Conservation (phyloP, 495 filamentous ascomycete genomes). For the Trichoderma orchidacearum region DNA sequence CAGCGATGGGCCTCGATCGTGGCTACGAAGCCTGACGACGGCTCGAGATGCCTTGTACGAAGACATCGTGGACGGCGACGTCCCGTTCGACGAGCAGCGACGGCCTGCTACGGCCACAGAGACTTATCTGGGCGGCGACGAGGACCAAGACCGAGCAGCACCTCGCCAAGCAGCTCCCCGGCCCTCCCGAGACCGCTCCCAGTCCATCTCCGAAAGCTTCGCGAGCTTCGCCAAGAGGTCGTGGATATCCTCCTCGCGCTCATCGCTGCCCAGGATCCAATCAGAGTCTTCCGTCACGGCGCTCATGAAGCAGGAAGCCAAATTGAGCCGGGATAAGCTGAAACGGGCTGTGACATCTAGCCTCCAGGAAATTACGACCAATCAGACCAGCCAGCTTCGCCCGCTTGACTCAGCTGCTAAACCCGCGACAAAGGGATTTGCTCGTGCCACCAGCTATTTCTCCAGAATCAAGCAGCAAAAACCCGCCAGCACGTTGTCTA, state of each 20-base stretch:
- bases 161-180: constrained; percentile 4
- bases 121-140: neutral
- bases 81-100: neutral
- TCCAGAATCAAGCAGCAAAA: neutral
- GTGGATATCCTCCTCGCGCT: constrained; percentile 49
- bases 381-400: constrained; percentile 11
- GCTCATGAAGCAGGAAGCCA: neutral
- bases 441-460: constrained; percentile 1
- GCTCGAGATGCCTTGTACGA: neutral
- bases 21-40: neutral
- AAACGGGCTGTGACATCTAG: constrained; percentile 13
- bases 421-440: neutral
- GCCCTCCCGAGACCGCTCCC: constrained; percentile 31
- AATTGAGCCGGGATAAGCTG: neutral
- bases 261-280: constrained; percentile 36
- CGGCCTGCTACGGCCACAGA: neutral
- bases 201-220: constrained; percentile 38
- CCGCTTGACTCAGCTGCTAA: constrained; percentile 11
- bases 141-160: neutral
- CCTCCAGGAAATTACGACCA: constrained; percentile 17
- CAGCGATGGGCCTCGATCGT: neutral
- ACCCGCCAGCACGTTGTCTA: neutral
- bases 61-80: neutral
- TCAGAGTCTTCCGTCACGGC: constrained; percentile 1
- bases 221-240: constrained; percentile 52